Evolutionary conservation across 2,329 filamentous ascomycete species (phyloP).

Genomic region (Penicillium occitanis): DNA sequence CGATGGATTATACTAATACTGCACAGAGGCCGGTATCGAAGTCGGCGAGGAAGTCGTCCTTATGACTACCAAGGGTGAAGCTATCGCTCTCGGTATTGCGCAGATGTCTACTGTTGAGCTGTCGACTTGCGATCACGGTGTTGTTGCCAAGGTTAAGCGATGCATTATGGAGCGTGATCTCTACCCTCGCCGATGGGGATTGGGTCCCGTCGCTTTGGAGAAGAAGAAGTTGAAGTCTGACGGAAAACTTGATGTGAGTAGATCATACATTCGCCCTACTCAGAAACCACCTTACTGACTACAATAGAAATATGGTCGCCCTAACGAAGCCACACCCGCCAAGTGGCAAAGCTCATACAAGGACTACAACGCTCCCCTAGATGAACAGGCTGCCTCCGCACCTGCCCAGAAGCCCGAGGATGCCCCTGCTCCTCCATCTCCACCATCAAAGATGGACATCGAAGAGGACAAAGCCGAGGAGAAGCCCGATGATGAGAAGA

Average conservation of each 20-base stretch:
- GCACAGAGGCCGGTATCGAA: slow-evolving; percentile 79
- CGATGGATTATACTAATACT: slow-evolving; percentile 17
- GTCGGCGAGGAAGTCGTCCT: slow-evolving; percentile 94
- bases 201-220: slow-evolving; percentile 87
- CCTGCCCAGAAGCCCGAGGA: slow-evolving; percentile 46
- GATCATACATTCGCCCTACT: not conserved
- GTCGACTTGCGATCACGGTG: slow-evolving; percentile 93
- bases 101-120: slow-evolving; percentile 99
- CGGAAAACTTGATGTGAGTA: slow-evolving; percentile 81
- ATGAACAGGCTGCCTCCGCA: slow-evolving; percentile 45
- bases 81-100: slow-evolving; percentile 91
- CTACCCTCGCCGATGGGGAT: slow-evolving; percentile 94
- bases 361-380: slow-evolving; percentile 68
- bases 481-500: slow-evolving; percentile 48
- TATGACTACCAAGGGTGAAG: slow-evolving; percentile 99
- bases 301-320: slow-evolving; percentile 78
- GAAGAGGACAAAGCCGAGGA: slow-evolving; percentile 41
- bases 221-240: slow-evolving; percentile 99
- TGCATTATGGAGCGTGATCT: slow-evolving; percentile 99
- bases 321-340: slow-evolving; percentile 88
- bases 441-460: slow-evolving; percentile 33
- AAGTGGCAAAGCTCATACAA: slow-evolving; percentile 93
- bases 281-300: slow-evolving; percentile 34
- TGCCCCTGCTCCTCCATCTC: slow-evolving; percentile 33
- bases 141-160: slow-evolving; percentile 98